These are phyloP conservation scores for Kodamaea sp. DNA, from an alignment of 1,139 yeast genomes.

Conservation along the genomic window DNA sequence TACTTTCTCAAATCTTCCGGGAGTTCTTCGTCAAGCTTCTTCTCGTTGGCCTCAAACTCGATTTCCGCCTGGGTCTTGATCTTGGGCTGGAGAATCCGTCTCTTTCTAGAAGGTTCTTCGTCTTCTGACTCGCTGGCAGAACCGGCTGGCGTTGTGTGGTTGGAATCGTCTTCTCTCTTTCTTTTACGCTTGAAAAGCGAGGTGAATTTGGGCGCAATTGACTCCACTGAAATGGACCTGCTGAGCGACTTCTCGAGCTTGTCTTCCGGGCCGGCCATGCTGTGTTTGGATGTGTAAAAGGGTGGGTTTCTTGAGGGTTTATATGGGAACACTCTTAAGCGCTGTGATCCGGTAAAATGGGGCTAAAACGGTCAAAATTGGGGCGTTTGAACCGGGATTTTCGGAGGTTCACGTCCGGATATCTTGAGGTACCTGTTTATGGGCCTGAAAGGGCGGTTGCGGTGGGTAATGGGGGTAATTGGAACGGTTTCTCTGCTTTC, in stretches of 20 bases:
- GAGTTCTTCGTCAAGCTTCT: slow-evolving; percentile 55
- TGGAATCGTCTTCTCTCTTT: slow-evolving; percentile 19
- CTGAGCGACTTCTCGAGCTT: slow-evolving; percentile 3
- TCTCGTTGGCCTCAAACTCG: slow-evolving; percentile 52
- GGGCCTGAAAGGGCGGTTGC: no score
- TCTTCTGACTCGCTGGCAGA: slow-evolving; percentile 17
- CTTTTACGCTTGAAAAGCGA: slow-evolving; percentile 43
- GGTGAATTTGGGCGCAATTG: slow-evolving; percentile 40
- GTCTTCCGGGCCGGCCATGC: slow-evolving; percentile 8
- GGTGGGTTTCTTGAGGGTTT: no score
- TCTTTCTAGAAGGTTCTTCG: slow-evolving; percentile 14
- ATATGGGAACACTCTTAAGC: no score
- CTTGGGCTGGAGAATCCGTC: slow-evolving; percentile 7
- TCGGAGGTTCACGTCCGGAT: no score
- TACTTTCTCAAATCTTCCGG: slow-evolving; percentile 67
- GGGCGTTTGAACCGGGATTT: no score
- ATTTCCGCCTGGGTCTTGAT: slow-evolving; percentile 32
- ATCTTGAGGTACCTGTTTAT: no score
- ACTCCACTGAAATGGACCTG: slow-evolving; percentile 45
- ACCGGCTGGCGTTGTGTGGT: slow-evolving; percentile 13
- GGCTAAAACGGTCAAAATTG: no score
- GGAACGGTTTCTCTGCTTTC: no score
- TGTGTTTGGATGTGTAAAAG: no score
- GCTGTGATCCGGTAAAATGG: no score
- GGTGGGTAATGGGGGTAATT: no score